Base-by-base conservation (phyloP, 345 rosid genomes). In the Camelina sativa region DNA sequence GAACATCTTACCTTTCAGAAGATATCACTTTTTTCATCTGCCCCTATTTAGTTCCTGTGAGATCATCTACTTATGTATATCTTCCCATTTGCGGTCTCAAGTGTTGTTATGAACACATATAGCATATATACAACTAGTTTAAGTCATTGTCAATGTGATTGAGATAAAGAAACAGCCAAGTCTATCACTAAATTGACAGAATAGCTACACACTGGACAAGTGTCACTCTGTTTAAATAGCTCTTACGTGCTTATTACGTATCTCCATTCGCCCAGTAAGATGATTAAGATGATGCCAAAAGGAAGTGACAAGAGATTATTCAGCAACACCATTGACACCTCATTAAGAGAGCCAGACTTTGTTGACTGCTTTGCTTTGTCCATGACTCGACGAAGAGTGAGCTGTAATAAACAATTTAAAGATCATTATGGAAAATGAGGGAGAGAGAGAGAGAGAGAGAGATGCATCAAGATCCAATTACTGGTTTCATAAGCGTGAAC, bases 271-370 rank as follows among this genome's bases (percentile, higher is more conserved):
- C 80, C 86, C 13, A 87, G 85, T 46, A 87, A 52, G 62, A 91
- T 57, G 71, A 91, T 85, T 84, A 85, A 76, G 75, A 86, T 59
- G 76, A 88, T 69, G 44, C 84, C 98, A 17, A 87, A 87, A 65
- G 97, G 98, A 19, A 94, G 74, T 61, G 97, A 94, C 67, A 91
- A 54, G 61, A 91, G 72, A 81, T 94, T 94, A 73, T 94, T 94
- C 62, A 94, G 89, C 69, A 94, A 76, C 86, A 94, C 98, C 98
- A 94, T 91, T 60, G 98, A 87, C 35, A 90, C 79, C 71, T 90
- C 97, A 71, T 88, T 91, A 11, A 94, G 89, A 22, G 88, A 76
- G 69, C 96, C 96, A 6, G 88, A 86, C 74, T 80, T 84, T 20
- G 97, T 90, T 11, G 81, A 41, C 71, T 86, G 91, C 84, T 94